Evolutionary conservation across 1,284 basidiomycete genomes (phyloP).

Genomic region (Singerocomus inundabilis): DNA sequence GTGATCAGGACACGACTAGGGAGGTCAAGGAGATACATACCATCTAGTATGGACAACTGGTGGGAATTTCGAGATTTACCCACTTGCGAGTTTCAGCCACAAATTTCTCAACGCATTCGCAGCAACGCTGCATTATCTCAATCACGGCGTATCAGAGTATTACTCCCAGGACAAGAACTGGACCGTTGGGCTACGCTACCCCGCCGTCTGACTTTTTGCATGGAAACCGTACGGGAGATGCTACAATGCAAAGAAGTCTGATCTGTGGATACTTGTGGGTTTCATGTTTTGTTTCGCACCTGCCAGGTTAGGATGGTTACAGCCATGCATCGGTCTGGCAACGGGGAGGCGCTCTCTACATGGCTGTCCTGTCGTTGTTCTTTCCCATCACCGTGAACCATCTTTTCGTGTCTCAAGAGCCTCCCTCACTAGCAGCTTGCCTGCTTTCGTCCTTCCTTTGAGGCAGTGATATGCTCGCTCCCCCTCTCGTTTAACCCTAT

Average conservation of each 20-base stretch:
- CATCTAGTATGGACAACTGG: slow-evolving; percentile 15
- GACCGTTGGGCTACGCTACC: neutral
- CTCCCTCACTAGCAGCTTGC: slow-evolving; percentile 17
- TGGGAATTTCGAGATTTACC: slow-evolving; percentile 17
- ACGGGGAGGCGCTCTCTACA: slow-evolving; percentile 9
- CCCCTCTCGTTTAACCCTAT: slow-evolving; percentile 15
- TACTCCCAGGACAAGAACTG: neutral
- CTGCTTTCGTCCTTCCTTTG: slow-evolving; percentile 24
- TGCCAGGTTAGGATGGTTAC: slow-evolving; percentile 20
- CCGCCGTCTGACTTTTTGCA: neutral
- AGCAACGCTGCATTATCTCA: neutral
- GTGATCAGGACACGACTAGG: slow-evolving; percentile 4
- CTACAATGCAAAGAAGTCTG: neutral
- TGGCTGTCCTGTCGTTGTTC: slow-evolving; percentile 8
- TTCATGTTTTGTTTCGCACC: neutral
- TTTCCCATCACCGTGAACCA: slow-evolving; percentile 24
- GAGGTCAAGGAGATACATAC: slow-evolving; percentile 14
- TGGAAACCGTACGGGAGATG: neutral
- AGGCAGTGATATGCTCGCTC: slow-evolving; percentile 26
- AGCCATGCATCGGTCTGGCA: slow-evolving; percentile 22
- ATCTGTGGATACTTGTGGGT: neutral
- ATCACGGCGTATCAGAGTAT: neutral
- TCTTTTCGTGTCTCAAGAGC: slow-evolving; percentile 3
- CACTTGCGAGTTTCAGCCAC: slow-evolving; percentile 12
- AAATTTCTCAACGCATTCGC: neutral